Conservation (phyloP, 768 basidiomycete genomes). For the Lentinula raphanica region DNA sequence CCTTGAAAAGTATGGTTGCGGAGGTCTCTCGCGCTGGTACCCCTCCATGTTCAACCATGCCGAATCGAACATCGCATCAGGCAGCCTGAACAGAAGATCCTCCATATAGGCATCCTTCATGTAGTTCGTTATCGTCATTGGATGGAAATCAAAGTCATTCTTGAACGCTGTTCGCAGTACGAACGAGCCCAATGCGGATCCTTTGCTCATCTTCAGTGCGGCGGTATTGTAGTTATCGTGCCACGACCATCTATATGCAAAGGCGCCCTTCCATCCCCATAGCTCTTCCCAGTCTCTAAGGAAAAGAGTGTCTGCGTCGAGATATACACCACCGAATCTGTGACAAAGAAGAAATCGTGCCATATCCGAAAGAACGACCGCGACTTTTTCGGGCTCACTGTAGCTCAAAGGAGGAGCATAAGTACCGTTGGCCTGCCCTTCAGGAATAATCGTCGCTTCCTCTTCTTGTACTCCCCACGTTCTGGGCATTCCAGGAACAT, state of each 20-base stretch:
- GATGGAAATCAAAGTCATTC: slow-evolving; percentile 70
- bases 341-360: slow-evolving; percentile 70
- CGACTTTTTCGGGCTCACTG: slow-evolving; percentile 60
- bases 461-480: slow-evolving; percentile 7
- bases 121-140: slow-evolving; percentile 63
- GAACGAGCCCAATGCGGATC: slow-evolving; percentile 61
- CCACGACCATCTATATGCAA: slow-evolving; percentile 72
- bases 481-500: slow-evolving; percentile 20
- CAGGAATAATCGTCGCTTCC: slow-evolving; percentile 11
- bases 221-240: slow-evolving; percentile 72
- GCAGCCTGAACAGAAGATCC: slow-evolving; percentile 52
- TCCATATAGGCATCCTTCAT: slow-evolving; percentile 61
- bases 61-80: slow-evolving; percentile 69
- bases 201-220: slow-evolving; percentile 61
- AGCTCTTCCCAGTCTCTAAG: slow-evolving; percentile 75
- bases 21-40: slow-evolving; percentile 63
- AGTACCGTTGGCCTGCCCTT: slow-evolving; percentile 9
- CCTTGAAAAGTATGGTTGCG: slow-evolving; percentile 55
- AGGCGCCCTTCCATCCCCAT: slow-evolving; percentile 70
- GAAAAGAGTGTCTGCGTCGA: slow-evolving; percentile 70
- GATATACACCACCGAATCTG: slow-evolving; percentile 68
- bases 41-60: slow-evolving; percentile 71
- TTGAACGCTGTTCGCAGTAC: slow-evolving; percentile 66
- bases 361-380: slow-evolving; percentile 69
- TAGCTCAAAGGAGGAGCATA: slow-evolving; percentile 3